These are phyloP conservation scores for Cochlearia excelsa DNA, from an alignment of 345 rosid genomes.

Conservation along the genomic window DNA sequence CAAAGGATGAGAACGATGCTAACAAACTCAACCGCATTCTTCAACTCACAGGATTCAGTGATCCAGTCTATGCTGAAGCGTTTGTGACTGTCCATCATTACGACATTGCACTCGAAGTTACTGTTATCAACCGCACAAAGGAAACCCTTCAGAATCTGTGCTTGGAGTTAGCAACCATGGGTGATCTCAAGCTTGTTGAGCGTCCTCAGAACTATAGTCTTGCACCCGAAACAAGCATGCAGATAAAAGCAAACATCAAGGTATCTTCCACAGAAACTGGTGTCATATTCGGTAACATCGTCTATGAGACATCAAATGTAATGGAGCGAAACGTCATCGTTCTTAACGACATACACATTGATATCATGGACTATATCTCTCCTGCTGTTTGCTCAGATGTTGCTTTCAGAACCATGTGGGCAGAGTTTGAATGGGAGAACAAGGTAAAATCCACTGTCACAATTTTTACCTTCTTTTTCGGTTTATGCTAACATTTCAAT, in stretches of 20 bases:
- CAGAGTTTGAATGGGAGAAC: conserved; percentile 99
- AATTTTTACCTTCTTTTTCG: background rate
- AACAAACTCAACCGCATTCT: conserved; percentile 89
- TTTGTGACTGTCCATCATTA: conserved; percentile 90
- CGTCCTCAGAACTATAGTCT: conserved; percentile 91
- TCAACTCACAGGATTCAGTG: conserved; percentile 94
- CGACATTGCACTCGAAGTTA: conserved; percentile 87
- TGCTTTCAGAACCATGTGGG: conserved; percentile 94
- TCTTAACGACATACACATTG: conserved; percentile 90
- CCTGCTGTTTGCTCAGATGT: conserved; percentile 82
- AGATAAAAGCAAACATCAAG: conserved; percentile 94
- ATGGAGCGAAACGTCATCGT: conserved; percentile 82
- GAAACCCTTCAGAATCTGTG: conserved; percentile 93
- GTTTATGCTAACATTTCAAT: background rate
- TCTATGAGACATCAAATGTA: conserved; percentile 85
- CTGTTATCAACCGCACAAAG: conserved; percentile 81
- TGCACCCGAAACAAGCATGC: conserved; percentile 90
- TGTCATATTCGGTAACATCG: conserved; percentile 92
- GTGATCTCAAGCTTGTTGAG: conserved; percentile 95
- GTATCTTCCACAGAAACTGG: conserved; percentile 98
- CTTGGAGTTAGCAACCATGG: conserved; percentile 93
- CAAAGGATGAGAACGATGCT: conserved; percentile 81
- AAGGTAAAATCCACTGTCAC: conserved; percentile 48
- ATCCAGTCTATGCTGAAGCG: conserved; percentile 95
- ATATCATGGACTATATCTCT: conserved; percentile 95